Conservation (phyloP, 2,329 filamentous ascomycete species). For the Rachicladosporium sp. region DNA sequence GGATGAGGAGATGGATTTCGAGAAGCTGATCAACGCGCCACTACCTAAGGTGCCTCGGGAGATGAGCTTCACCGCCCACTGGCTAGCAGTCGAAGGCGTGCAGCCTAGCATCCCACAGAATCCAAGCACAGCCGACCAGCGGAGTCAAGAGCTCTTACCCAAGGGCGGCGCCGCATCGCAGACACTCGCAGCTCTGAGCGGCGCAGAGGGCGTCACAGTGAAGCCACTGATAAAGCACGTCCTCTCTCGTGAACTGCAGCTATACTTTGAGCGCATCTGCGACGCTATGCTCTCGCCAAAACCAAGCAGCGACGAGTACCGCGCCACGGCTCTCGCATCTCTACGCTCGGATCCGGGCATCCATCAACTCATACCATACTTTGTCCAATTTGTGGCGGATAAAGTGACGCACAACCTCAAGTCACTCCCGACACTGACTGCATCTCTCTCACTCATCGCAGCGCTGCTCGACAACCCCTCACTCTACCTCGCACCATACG, state of each 20-base stretch:
- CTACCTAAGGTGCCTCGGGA: slow-evolving; percentile 90
- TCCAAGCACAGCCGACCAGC: slow-evolving; percentile 61
- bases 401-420: slow-evolving; percentile 91
- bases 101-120: slow-evolving; percentile 96
- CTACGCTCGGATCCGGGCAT: slow-evolving; percentile 81
- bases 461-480: slow-evolving; percentile 73
- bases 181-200: slow-evolving; percentile 68
- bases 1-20: slow-evolving; percentile 96
- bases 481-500: slow-evolving; percentile 61
- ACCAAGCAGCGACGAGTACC: slow-evolving; percentile 72
- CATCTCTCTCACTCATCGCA: slow-evolving; percentile 83
- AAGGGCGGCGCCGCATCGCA: slow-evolving; percentile 86
- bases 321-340: slow-evolving; percentile 73
- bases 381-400: slow-evolving; percentile 88
- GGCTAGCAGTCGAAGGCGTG: slow-evolving; percentile 94
- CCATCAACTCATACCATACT: slow-evolving; percentile 92
- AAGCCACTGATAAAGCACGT: slow-evolving; percentile 93
- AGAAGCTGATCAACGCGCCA: slow-evolving; percentile 95
- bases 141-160: slow-evolving; percentile 72
- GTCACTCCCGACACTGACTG: slow-evolving; percentile 74
- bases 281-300: slow-evolving; percentile 70
- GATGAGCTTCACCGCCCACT: slow-evolving; percentile 87
- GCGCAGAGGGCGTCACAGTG: slow-evolving; percentile 70
- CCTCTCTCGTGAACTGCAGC: slow-evolving; percentile 84
- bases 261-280: slow-evolving; percentile 95